Percentiles rank a stretch among this genome's conserved stretches.
Evolutionary conservation across 1,284 basidiomycete species (phyloP).

Genomic region (Leccinum holopus): DNA sequence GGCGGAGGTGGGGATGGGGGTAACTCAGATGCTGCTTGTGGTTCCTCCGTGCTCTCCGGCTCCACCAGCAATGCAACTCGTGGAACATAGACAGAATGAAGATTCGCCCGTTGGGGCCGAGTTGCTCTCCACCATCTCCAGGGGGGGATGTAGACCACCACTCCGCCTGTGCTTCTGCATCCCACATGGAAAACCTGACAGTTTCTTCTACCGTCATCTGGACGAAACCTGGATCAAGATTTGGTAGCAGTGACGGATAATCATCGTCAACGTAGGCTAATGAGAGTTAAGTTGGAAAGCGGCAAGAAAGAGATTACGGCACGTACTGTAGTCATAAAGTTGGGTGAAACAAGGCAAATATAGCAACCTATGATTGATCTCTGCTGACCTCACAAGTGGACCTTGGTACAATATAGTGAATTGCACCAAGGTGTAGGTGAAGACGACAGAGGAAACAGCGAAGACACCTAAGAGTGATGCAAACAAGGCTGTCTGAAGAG

Average conservation of each 20-base stretch:
- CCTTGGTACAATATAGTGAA: not conserved
- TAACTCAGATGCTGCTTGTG: slow-evolving; percentile 13
- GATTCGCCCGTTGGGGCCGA: not conserved
- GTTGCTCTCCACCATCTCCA: not conserved
- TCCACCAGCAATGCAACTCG: slow-evolving; percentile 3
- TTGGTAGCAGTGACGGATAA: not conserved
- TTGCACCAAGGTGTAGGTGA: slow-evolving; percentile 1
- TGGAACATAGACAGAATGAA: not conserved
- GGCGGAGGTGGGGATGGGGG: not conserved
- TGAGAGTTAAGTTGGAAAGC: not conserved
- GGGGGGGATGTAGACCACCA: not conserved
- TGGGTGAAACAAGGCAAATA: not conserved
- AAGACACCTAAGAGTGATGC: not conserved
- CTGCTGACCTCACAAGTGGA: not conserved
- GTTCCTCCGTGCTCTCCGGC: slow-evolving; percentile 7
- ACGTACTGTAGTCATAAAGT: not conserved
- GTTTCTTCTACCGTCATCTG: not conserved
- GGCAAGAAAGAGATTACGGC: not conserved
- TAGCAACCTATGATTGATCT: not conserved
- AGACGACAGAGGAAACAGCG: not conserved
- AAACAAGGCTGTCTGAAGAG: not conserved
- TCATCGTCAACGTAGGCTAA: not conserved
- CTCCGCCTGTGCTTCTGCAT: not conserved
- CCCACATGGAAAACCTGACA: not conserved
- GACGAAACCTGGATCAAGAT: not conserved